phyloP scores from a whole-genome alignment of 208 protist genomes.

The Chromosphaera perkinsii region DNA sequence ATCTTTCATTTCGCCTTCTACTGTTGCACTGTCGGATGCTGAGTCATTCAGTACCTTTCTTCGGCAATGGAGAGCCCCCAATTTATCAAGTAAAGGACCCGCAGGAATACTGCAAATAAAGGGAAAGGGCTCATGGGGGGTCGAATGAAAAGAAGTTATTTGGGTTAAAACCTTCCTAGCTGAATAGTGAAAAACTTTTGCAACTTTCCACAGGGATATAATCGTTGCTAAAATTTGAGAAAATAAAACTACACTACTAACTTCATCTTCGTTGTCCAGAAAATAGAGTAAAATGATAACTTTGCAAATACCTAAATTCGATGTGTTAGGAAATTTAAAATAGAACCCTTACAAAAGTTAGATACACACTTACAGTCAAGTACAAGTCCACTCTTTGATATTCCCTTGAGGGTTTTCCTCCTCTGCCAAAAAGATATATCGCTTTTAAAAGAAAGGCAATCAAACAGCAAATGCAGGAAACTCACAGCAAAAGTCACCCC shows the following conservation, averaged over 20 bases:
- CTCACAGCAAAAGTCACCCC: too few relatives aligned
- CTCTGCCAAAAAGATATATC: too few relatives aligned
- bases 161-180: conserved; percentile 72
- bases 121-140: conserved; percentile 22
- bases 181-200: neutral
- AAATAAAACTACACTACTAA: neutral
- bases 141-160: conserved; percentile 58
- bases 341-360: too few relatives aligned
- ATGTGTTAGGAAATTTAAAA: too few relatives aligned
- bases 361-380: too few relatives aligned
- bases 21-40: neutral
- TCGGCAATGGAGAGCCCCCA: neutral
- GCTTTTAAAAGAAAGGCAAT: too few relatives aligned
- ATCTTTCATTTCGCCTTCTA: too few relatives aligned
- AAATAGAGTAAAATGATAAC: conserved; percentile 95
- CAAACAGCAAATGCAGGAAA: too few relatives aligned
- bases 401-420: too few relatives aligned
- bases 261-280: conserved; percentile 78
- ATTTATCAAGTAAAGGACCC: too few relatives aligned
- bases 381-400: too few relatives aligned
- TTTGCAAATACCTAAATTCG: too few relatives aligned
- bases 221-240: neutral
- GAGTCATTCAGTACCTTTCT: neutral
- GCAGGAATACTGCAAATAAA: conserved; percentile 4
- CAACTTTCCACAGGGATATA: neutral